Percentiles rank a stretch among this genome's conserved stretches.
phyloP scores from a whole-genome alignment of 106 monocot species.

The Allium cepa region DNA sequence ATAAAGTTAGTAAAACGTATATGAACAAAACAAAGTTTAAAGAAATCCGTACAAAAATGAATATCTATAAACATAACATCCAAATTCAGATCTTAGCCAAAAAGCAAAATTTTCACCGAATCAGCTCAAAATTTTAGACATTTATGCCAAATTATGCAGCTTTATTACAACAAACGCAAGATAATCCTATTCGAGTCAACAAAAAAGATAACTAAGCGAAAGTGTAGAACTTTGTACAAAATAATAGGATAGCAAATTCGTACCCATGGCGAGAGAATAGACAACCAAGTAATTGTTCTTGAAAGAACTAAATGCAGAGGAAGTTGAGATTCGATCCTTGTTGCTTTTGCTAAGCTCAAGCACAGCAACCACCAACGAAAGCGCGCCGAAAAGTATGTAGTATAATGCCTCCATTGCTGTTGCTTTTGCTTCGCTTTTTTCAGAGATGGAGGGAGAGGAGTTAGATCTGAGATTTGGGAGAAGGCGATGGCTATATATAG shows the following conservation, averaged over 20 bases:
- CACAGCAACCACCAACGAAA: slow-evolving; percentile 59
- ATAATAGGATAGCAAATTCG: neutral
- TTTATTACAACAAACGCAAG: too few relatives aligned
- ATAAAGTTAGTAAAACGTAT: too few relatives aligned
- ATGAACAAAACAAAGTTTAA: too few relatives aligned
- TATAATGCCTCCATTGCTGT: slow-evolving; percentile 81
- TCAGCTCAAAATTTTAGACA: too few relatives aligned
- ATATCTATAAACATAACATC: too few relatives aligned
- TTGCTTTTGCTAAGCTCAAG: slow-evolving; percentile 80
- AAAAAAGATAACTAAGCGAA: too few relatives aligned
- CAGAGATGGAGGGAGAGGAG: neutral
- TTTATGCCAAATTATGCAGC: too few relatives aligned
- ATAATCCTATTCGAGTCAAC: too few relatives aligned
- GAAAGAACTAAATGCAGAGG: slow-evolving; percentile 85
- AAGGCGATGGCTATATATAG: too few relatives aligned
- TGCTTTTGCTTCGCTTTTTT: neutral
- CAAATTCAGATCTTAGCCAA: too few relatives aligned
- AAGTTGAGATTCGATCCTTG: slow-evolving; percentile 79
- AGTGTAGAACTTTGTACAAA: neutral
- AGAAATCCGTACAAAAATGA: too few relatives aligned
- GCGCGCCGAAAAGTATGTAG: slow-evolving; percentile 72
- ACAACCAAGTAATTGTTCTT: slow-evolving; percentile 95
- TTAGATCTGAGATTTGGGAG: slow-evolving; percentile 7
- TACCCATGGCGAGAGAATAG: slow-evolving; percentile 97
- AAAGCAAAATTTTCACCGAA: too few relatives aligned